Base-by-base conservation (phyloP, 1,284 basidiomycete genomes). In the Moesziomyces sp. region DNA sequence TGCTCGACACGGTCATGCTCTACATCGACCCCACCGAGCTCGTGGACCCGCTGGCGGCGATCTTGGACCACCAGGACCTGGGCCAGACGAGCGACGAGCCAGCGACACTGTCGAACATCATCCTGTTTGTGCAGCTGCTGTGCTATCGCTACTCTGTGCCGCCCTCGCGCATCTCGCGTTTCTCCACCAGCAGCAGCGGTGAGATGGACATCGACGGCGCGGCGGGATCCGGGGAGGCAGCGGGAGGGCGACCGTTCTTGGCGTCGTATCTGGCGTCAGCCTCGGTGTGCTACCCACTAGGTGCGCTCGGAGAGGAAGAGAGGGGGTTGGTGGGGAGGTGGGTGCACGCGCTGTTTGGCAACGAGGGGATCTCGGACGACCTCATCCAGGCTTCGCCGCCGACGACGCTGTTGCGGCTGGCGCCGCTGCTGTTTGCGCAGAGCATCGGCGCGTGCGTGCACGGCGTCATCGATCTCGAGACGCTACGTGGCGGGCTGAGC, bases 341-440 rank as follows among this genome's bases (percentile, higher is more conserved):
- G 84, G 77, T 86, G 42, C 65, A 71, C 3, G 85, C 83, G 0
- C 71, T 86, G 2, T 85, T 84, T 47, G 85, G 84, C 19, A 70
- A 75, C 46, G 85, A 85, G 48, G 85, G 85, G 0, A 85, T 86
- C 49, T 81, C 82, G 10, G 85, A 86, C 53, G 85, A 86, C 14
- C 74, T 86, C 19, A 81, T 85, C 47, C 71, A 74, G 65, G 74
- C 85, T 4, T 88, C 87, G 0, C 80, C 85, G 0, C 86, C 87
- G 1, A 80, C 79, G 13, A 81, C 82, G 0, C 81, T 88, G 14
- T 84, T 86, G 35, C 77, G 81, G 8, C 82, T 88, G 3, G 83
- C 86, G 0, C 83, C 87, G 0, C 85, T 86, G 1, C 79, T 88
- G n/a, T 85, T 87, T 30, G 83, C 86, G 14, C 87, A 88, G 63